Evolutionary conservation across 495 filamentous ascomycete genomes (phyloP).

Genomic region (Cenococcum geophilum): DNA sequence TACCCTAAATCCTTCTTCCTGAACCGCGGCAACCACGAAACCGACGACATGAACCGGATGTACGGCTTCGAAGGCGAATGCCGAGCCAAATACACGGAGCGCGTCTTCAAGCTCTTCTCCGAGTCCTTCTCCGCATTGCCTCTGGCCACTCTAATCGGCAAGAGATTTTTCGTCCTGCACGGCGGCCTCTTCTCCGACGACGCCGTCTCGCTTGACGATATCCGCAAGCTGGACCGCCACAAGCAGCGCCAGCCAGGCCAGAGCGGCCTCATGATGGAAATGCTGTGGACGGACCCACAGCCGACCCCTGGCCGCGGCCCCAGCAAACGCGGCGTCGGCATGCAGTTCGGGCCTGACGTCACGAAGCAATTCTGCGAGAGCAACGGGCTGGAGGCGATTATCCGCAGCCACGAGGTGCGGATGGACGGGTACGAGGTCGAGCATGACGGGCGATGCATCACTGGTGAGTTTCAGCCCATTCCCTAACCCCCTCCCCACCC

Average conservation of each 20-base stretch:
- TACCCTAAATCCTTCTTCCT: slow-evolving; percentile 83
- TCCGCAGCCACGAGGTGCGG: slow-evolving; percentile 93
- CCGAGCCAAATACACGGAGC: slow-evolving; percentile 94
- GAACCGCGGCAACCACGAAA: slow-evolving; percentile 98
- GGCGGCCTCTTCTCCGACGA: slow-evolving; percentile 98
- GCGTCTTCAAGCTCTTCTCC: slow-evolving; percentile 94
- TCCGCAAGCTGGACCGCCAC: slow-evolving; percentile 86
- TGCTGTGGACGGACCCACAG: slow-evolving; percentile 99
- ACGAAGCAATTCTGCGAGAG: slow-evolving; percentile 95
- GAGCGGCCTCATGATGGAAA: slow-evolving; percentile 98
- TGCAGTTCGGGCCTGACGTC: slow-evolving; percentile 95
- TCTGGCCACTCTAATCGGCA: slow-evolving; percentile 83
- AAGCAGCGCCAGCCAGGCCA: slow-evolving; percentile 94
- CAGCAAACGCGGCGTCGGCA: slow-evolving; percentile 91
- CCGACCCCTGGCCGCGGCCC: slow-evolving; percentile 76
- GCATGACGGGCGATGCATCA: slow-evolving; percentile 93
- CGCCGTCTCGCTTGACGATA: slow-evolving; percentile 83
- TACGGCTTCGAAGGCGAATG: slow-evolving; percentile 99
- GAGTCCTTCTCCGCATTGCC: slow-evolving; percentile 96
- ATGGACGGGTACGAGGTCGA: slow-evolving; percentile 98
- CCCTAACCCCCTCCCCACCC: too few species aligned
- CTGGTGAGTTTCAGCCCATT: too few species aligned
- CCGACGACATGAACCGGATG: slow-evolving; percentile 98
- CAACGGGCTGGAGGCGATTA: slow-evolving; percentile 90
- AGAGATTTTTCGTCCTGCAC: slow-evolving; percentile 88